Conservation (phyloP, 768 basidiomycete genomes). For the Kockovaella imperatae region DNA sequence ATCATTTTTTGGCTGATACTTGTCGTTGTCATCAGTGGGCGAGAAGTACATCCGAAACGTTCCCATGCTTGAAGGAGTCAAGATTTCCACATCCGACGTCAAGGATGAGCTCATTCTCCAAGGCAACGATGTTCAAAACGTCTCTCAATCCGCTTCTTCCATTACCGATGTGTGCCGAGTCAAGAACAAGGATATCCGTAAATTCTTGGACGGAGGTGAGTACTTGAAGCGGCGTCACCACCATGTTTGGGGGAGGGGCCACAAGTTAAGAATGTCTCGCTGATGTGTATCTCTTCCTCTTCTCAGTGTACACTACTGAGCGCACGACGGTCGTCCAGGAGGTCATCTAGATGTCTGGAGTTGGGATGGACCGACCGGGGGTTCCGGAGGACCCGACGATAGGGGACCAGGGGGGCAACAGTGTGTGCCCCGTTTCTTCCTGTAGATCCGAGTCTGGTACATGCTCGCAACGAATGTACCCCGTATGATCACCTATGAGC, state of each 20-base stretch:
- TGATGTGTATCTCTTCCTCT: too few relatives aligned
- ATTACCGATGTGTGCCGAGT: slow-evolving; percentile 96
- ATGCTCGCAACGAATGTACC: too few relatives aligned
- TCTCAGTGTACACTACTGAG: slow-evolving; percentile 44
- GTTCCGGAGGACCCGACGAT: too few relatives aligned
- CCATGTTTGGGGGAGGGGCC: too few relatives aligned
- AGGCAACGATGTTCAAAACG: slow-evolving; percentile 93
- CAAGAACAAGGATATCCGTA: slow-evolving; percentile 97
- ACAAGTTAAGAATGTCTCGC: too few relatives aligned
- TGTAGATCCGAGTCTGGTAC: too few relatives aligned
- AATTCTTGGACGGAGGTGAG: slow-evolving; percentile 70
- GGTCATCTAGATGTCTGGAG: background rate
- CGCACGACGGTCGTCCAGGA: slow-evolving; percentile 39
- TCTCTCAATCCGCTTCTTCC: slow-evolving; percentile 94
- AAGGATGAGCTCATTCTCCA: slow-evolving; percentile 62
- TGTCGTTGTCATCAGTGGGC: slow-evolving; percentile 26
- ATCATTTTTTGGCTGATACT: background rate
- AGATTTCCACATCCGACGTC: slow-evolving; percentile 36
- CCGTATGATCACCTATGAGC: too few relatives aligned
- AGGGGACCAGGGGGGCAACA: too few relatives aligned
- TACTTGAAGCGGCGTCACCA: background rate
- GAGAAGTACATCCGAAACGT: slow-evolving; percentile 84
- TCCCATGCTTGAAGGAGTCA: slow-evolving; percentile 74
- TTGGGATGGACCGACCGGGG: background rate
- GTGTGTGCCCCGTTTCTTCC: too few relatives aligned